phyloP scores from a whole-genome alignment of 352 stramenopile genomes.

The Pythium grandisporangium region DNA sequence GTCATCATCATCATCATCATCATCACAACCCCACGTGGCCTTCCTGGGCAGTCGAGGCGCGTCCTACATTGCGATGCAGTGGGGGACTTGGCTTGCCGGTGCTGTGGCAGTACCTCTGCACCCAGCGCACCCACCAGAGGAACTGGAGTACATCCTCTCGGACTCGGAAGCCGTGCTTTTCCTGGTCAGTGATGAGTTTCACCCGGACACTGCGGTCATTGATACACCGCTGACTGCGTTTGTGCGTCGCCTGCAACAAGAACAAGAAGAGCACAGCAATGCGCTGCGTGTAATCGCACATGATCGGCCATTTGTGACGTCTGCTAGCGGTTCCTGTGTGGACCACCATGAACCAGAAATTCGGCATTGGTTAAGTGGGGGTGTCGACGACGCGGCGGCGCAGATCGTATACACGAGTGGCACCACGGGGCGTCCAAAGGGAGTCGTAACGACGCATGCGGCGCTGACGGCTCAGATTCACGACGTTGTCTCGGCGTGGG shows the following conservation, averaged over 20 bases:
- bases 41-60: conserved; percentile 26
- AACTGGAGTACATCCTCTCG: conserved; percentile 68
- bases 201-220: conserved; percentile 6
- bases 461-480: conserved; percentile 67
- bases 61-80: conserved; percentile 58
- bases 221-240: conserved; percentile 7
- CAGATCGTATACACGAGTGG: conserved; percentile 83
- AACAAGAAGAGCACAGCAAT: conserved; percentile 7
- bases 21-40: conserved; percentile 26
- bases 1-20: no score
- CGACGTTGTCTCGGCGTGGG: conserved; percentile 79
- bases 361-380: conserved; percentile 20
- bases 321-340: not conserved
- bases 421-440: conserved; percentile 76
- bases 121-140: conserved; percentile 34
- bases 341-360: conserved; percentile 9
- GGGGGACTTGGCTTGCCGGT: conserved; percentile 66
- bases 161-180: conserved; percentile 40
- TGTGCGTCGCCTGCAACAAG: not conserved
- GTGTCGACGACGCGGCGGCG: conserved; percentile 15
- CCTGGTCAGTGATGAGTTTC: conserved; percentile 32
- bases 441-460: conserved; percentile 72
- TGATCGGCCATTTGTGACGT: conserved; percentile 1
- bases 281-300: conserved; percentile 14
- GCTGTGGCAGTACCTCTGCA: conserved; percentile 61